Evolutionary conservation across 257 asterid species (phyloP), one percentile per base, ranked within the genome.

Genomic region (Rubia yunnanensis): DNA sequence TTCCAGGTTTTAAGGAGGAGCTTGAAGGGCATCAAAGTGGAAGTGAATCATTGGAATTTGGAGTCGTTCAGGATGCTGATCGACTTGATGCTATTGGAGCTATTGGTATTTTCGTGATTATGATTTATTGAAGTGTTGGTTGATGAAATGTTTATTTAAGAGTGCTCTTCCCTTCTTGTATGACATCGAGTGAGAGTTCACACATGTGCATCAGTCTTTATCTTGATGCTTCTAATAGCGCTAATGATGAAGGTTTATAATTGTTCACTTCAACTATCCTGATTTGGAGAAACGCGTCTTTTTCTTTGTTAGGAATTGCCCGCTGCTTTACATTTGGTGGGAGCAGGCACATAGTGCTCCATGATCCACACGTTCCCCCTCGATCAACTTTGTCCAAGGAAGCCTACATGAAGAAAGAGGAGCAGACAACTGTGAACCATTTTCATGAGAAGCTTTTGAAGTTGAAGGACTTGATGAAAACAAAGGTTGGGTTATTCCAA

Each of bases 71-170:
- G 82, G 99, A 89, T 79, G 99, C 97, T 55, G 99, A 92, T 69
- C 89, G 96, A 44, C 99, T 89, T 75, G 99, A 92, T 84, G 99
- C 97, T 49, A 89, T 92, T 75, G 99, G 99, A 67, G 97, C 99
- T 36, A 85, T 92, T 36, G 97, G 99, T 92, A 80, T 63, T 17
- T 72, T 4, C 18, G 27, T 34, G 11, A 7, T n/a, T 35, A 8
- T 24, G 26, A 34, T 27, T 3, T 15, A 41, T 7, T 15, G 20
- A 48, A 44, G 24, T 49, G 31, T 46, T 32, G 15, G 18, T 48
- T 46, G 23, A 28, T 17, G 41, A 20, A 18, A 27, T 46, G 50
- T 48, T 24, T 3, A 46, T 41, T 7, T 44, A 20, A 23, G 20
- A 38, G 28, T n/a, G n/a, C 4, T n/a, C 39, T 36, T 13, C 44